phyloP scores from a whole-genome alignment of 73 alveolate genomes.

The Tetrahymena malaccensis region DNA sequence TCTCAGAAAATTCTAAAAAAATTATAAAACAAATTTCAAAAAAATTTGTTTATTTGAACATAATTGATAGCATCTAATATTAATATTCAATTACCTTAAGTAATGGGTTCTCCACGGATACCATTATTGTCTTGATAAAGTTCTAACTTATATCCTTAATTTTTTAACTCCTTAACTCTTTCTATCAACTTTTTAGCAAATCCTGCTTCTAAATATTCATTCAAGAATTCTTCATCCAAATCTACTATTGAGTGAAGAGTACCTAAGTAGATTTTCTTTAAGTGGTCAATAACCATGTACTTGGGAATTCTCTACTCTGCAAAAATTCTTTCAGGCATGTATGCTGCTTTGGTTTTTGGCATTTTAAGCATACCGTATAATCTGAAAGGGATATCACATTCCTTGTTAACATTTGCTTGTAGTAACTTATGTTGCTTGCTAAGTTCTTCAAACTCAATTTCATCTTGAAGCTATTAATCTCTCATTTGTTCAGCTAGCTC shows the following conservation, averaged over 20 bases:
- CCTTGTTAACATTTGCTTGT: background rate
- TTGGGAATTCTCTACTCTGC: constrained; percentile 48
- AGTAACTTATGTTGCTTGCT: background rate
- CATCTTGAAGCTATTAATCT: background rate
- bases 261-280: constrained; percentile 49
- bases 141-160: background rate
- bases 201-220: constrained; percentile 43
- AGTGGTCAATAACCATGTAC: constrained; percentile 48
- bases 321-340: constrained; percentile 48
- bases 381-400: background rate
- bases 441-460: background rate
- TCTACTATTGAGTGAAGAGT: constrained; percentile 38
- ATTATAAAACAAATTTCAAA: background rate
- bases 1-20: background rate
- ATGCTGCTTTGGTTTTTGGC: background rate
- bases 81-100: background rate
- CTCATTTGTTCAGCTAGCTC: background rate
- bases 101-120: constrained; percentile 48
- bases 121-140: constrained; percentile 52
- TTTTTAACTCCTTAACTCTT: constrained; percentile 18
- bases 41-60: no score
- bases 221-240: constrained; percentile 48
- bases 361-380: background rate
- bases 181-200: constrained; percentile 38
- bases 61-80: no score